Conservation (phyloP, 306 rosid species). For the Cucurbita moschata region DNA sequence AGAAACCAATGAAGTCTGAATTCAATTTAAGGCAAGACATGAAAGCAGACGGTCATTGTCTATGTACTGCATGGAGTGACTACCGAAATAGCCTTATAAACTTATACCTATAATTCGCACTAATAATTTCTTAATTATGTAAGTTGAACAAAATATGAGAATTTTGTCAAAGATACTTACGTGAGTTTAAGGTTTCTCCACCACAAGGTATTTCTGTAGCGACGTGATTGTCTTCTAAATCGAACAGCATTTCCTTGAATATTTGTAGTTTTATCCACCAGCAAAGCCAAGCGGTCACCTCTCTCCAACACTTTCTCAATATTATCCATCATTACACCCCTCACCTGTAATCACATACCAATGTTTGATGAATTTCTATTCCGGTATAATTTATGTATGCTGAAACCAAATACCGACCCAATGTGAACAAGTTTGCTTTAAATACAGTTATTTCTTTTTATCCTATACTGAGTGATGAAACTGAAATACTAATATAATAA, state of each 20-base stretch:
- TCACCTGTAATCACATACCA: constrained; percentile 23
- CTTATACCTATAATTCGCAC: neutral
- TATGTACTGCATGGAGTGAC: neutral
- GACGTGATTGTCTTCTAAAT: constrained; percentile 66
- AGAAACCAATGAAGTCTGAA: neutral
- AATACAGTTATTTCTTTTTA: neutral
- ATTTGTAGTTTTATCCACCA: constrained; percentile 53
- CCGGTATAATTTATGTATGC: neutral
- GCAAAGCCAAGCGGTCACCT: constrained; percentile 58
- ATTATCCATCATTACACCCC: constrained; percentile 56
- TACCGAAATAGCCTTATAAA: neutral
- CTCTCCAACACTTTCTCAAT: constrained; percentile 66
- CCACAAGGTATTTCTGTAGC: constrained; percentile 52
- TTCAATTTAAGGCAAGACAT: neutral
- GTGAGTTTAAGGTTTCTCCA: constrained; percentile 66
- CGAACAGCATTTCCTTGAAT: constrained; percentile 68
- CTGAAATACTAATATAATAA: neutral
- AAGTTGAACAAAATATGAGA: neutral
- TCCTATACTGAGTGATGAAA: neutral
- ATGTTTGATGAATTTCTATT: neutral
- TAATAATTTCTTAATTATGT: neutral
- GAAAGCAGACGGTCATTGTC: neutral
- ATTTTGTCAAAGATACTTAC: constrained; percentile 12
- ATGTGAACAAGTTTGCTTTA: neutral
- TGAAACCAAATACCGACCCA: neutral